These are phyloP conservation scores for Ormosia semicastrata DNA, from an alignment of 306 rosid species.

Conservation along the genomic window DNA sequence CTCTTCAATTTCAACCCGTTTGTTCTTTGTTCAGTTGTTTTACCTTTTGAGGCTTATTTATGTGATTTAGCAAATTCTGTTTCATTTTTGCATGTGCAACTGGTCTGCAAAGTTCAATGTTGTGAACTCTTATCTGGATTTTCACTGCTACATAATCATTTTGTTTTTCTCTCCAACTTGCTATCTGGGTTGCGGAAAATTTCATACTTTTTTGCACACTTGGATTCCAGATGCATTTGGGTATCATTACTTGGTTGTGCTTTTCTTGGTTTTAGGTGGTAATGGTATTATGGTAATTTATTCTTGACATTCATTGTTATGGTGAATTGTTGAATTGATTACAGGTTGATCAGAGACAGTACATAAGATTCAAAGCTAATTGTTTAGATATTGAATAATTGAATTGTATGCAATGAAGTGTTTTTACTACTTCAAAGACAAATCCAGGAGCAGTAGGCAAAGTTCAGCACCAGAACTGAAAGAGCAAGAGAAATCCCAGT, in stretches of 20 bases:
- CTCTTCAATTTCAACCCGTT: background rate
- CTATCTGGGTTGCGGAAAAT: background rate
- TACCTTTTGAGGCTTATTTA: background rate
- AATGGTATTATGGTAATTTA: background rate
- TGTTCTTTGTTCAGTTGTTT: background rate
- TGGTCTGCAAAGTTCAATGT: background rate
- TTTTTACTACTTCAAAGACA: slow-evolving; percentile 60
- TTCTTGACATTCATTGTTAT: background rate
- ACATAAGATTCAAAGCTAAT: slow-evolving; percentile 5
- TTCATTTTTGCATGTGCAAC: slow-evolving; percentile 13
- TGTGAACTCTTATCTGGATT: background rate
- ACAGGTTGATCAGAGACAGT: slow-evolving; percentile 26
- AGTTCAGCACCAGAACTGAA: slow-evolving; percentile 65
- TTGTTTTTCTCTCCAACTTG: background rate
- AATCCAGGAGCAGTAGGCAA: slow-evolving; percentile 42
- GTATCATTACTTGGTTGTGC: background rate
- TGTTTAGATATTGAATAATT: background rate
- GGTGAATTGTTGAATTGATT: slow-evolving; percentile 24
- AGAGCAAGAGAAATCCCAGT: slow-evolving; percentile 31
- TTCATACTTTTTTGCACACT: background rate
- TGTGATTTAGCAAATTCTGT: background rate
- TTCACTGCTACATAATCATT: background rate
- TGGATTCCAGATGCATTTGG: slow-evolving; percentile 1
- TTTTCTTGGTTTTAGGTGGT: background rate
- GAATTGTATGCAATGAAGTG: slow-evolving; percentile 59